phyloP scores from a whole-genome alignment of 345 rosid genomes.

The Pistacia integerrima region DNA sequence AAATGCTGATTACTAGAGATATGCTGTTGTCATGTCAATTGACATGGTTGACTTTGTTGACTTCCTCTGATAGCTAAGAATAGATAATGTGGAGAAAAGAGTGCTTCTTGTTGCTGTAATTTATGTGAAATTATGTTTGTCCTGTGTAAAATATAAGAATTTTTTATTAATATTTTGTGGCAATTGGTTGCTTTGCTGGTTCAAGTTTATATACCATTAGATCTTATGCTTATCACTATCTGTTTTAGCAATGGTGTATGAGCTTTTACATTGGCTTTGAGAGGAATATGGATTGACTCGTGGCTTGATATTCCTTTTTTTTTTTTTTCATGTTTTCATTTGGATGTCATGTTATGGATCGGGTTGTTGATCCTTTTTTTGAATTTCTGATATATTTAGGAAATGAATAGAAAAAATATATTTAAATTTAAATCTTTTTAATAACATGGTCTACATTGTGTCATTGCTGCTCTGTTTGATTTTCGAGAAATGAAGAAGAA shows the following conservation, averaged over 20 bases:
- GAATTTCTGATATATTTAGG: too few species aligned
- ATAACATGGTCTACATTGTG: too few species aligned
- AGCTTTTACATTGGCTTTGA: not conserved
- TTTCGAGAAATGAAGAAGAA: constrained; percentile 4
- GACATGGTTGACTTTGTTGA: not conserved
- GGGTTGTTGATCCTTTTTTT: not conserved
- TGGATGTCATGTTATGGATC: not conserved
- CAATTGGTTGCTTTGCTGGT: not conserved
- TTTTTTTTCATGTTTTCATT: not conserved
- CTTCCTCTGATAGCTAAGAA: not conserved
- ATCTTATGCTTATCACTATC: not conserved
- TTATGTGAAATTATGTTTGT: not conserved
- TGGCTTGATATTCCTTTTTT: too few species aligned
- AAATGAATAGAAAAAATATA: not conserved
- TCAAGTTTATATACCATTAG: not conserved
- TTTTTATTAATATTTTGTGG: not conserved
- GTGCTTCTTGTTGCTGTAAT: not conserved
- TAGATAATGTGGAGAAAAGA: not conserved
- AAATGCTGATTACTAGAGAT: not conserved
- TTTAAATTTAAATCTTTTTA: too few species aligned
- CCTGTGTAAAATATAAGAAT: too few species aligned
- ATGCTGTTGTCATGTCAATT: not conserved
- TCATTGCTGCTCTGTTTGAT: not conserved
- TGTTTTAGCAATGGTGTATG: not conserved
- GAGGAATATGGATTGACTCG: not conserved